A percentile compares a stretch with the other conserved stretches of the same genome.
phyloP scores from a whole-genome alignment of 495 filamentous ascomycete genomes.

The Aspergillus haitiensis region DNA sequence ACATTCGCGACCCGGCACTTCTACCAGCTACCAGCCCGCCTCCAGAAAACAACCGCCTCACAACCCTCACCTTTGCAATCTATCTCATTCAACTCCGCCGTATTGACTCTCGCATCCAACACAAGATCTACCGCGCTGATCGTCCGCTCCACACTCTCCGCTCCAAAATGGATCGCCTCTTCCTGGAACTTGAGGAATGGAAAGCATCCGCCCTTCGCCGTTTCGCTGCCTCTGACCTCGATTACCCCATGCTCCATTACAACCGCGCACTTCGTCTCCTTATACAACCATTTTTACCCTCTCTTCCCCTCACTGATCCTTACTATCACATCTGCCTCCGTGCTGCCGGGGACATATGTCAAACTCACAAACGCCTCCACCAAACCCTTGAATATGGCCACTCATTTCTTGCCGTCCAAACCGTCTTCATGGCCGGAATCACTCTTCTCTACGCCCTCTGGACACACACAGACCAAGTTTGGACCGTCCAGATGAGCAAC shows the following conservation, averaged over 20 bases:
- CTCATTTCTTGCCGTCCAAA: constrained; percentile 56
- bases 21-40: constrained; percentile 35
- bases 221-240: constrained; percentile 42
- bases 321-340: constrained; percentile 53
- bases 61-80: constrained; percentile 50
- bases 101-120: constrained; percentile 55
- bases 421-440: constrained; percentile 56
- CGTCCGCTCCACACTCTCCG: constrained; percentile 45
- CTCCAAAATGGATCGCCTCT: constrained; percentile 50
- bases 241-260: constrained; percentile 55
- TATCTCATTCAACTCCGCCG: constrained; percentile 51
- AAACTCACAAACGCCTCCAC: constrained; percentile 54
- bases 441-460: constrained; percentile 53
- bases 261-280: constrained; percentile 52
- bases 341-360: constrained; percentile 54
- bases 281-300: constrained; percentile 53
- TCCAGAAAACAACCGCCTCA: constrained; percentile 34
- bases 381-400: constrained; percentile 55
- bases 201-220: constrained; percentile 44
- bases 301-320: constrained; percentile 49
- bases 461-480: constrained; percentile 49
- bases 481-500: constrained; percentile 54
- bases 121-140: constrained; percentile 56
- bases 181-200: constrained; percentile 54
- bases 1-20: constrained; percentile 43